Evolutionary conservation across 2,329 filamentous ascomycete species (phyloP).

Genomic region (Lizonia empirigonia): DNA sequence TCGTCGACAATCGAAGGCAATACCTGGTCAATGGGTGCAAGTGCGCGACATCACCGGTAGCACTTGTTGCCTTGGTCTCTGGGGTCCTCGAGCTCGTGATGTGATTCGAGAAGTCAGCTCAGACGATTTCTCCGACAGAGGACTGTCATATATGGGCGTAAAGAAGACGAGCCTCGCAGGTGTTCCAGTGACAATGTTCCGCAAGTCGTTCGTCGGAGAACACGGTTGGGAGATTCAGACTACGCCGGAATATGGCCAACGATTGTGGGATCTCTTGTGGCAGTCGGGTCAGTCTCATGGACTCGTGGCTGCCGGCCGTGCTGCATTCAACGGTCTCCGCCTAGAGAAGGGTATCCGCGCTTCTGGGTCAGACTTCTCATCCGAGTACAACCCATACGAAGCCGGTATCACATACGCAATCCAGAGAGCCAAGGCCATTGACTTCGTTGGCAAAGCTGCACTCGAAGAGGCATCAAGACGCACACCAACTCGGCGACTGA

Average conservation of each 20-base stretch:
- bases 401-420: conserved; percentile 61
- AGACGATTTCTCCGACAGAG: conserved; percentile 55
- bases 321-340: conserved; percentile 63
- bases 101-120: conserved; percentile 55
- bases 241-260: conserved; percentile 62
- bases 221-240: conserved; percentile 67
- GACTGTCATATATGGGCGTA: conserved; percentile 57
- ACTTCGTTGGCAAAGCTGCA: conserved; percentile 60
- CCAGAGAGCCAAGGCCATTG: conserved; percentile 52
- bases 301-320: conserved; percentile 63
- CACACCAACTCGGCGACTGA: conserved; percentile 45
- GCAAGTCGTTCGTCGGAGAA: conserved; percentile 66
- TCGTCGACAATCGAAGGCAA: conserved; percentile 52
- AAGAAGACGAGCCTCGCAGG: conserved; percentile 59
- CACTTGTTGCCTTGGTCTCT: conserved; percentile 67
- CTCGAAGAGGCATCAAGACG: conserved; percentile 52
- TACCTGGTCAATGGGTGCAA: conserved; percentile 53
- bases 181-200: conserved; percentile 62
- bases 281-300: conserved; percentile 61
- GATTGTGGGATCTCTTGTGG: conserved; percentile 65
- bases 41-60: conserved; percentile 65
- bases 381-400: conserved; percentile 66
- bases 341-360: conserved; percentile 65
- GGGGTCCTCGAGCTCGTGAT: conserved; percentile 63
- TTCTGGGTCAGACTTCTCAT: conserved; percentile 64